phyloP scores from a whole-genome alignment of 805 yeast species.

The Pichia occidentalis region DNA sequence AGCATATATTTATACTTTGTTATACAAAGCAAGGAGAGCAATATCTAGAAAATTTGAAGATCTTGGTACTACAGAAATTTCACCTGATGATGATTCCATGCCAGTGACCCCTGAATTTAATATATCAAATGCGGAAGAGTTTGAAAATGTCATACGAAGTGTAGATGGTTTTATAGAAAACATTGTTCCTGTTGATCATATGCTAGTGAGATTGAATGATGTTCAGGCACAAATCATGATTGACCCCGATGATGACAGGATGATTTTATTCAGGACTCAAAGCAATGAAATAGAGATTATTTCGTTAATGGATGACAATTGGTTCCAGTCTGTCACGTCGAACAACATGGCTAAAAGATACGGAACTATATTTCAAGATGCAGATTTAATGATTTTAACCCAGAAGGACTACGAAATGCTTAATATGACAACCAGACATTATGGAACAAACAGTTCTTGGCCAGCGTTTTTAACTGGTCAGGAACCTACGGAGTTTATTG shows the following conservation, averaged over 20 bases:
- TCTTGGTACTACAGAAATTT: background rate
- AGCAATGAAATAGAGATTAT: conserved; percentile 60
- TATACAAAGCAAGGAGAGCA: conserved; percentile 25
- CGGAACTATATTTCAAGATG: conserved; percentile 61
- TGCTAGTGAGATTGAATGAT: conserved; percentile 58
- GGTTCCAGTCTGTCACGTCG: conserved; percentile 13
- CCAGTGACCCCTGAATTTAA: background rate
- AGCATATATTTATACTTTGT: conserved; percentile 34
- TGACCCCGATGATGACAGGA: conserved; percentile 45
- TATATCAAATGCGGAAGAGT: conserved; percentile 26
- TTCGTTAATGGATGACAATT: conserved; percentile 43
- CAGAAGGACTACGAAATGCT: conserved; percentile 43
- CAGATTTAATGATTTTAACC: conserved; percentile 64
- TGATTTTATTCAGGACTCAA: conserved; percentile 69
- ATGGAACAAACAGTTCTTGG: conserved; percentile 66
- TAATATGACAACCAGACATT: conserved; percentile 31
- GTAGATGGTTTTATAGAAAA: conserved; percentile 30
- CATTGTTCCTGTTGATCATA: conserved; percentile 43
- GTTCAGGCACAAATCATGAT: conserved; percentile 77
- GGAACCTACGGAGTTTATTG: conserved; percentile 42
- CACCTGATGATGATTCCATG: background rate
- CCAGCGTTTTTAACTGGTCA: conserved; percentile 84
- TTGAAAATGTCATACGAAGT: conserved; percentile 46
- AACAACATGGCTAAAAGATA: conserved; percentile 54
- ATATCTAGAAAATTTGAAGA: conserved; percentile 9